phyloP scores from a whole-genome alignment of 768 basidiomycete species.

The Tylopilus plumbeoviolaceoides region DNA sequence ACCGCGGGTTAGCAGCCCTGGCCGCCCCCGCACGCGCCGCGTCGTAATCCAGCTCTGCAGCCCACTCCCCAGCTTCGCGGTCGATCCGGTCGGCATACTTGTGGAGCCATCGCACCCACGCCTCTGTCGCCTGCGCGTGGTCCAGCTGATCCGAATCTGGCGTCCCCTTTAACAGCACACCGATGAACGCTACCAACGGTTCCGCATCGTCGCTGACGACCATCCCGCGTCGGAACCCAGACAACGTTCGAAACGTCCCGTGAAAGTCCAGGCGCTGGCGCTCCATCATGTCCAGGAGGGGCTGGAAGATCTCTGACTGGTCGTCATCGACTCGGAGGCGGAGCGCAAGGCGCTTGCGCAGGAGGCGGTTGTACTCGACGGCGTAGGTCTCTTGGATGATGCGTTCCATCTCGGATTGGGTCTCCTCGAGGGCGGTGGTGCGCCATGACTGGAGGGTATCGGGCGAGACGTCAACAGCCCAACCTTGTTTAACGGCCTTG shows the following conservation, averaged over 20 bases:
- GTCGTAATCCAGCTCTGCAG: constrained; percentile 36
- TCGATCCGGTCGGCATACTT: constrained; percentile 57
- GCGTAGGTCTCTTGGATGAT: constrained; percentile 57
- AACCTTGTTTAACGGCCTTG: constrained; percentile 47
- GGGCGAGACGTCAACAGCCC: constrained; percentile 52
- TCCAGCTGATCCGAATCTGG: constrained; percentile 46
- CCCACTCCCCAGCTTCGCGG: constrained; percentile 48
- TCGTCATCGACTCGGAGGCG: constrained; percentile 52
- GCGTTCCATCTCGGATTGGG: constrained; percentile 58
- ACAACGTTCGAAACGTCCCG: constrained; percentile 72
- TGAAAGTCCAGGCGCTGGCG: constrained; percentile 82
- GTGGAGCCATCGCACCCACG: constrained; percentile 63
- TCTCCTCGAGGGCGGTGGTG: constrained; percentile 46
- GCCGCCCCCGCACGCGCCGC: constrained; percentile 46
- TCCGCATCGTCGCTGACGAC: constrained; percentile 11
- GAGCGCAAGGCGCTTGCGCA: constrained; percentile 84
- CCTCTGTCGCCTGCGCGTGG: constrained; percentile 40
- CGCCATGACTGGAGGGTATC: constrained; percentile 63
- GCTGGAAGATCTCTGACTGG: constrained; percentile 54
- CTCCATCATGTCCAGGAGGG: constrained; percentile 73
- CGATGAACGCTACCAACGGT: constrained; percentile 40
- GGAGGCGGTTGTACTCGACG: constrained; percentile 59
- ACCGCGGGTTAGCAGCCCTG: constrained; percentile 76
- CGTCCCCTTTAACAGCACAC: constrained; percentile 42
- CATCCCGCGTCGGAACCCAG: constrained; percentile 51